Base-by-base conservation (phyloP, 2,329 filamentous ascomycete genomes). In the Stachybotrys echinatus region DNA sequence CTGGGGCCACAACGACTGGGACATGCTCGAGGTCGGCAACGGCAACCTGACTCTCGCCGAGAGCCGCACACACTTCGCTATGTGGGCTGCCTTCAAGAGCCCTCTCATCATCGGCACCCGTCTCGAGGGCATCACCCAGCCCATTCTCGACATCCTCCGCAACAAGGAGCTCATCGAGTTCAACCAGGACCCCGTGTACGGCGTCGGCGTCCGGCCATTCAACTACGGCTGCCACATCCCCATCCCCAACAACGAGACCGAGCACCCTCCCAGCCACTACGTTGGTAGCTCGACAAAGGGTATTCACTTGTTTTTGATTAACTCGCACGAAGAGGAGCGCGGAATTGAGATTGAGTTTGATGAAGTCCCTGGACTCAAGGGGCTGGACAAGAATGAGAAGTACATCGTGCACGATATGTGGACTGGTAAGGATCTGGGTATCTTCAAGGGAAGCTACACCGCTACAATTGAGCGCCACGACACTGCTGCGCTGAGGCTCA, bases 21-120 rank as follows among this genome's bases (percentile, higher is more conserved):
- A 79, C 48, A 77, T 78, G 69, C 67, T 72, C 7, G 74, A 78
- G 56, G 65, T 80, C 6, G 76, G 76, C 20, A 80, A 79, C 55
- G 72, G 69, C 0, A 62, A 73, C 20, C 60, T 79, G 42, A 76
- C 71, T 0, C 37, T 63, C 1, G 68, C 65, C 1, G 75, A 80
- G 63, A 70, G 70, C 27, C 64, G 74, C 18, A 71, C 72, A 3
- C 76, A 80, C 55, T 79, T 79, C 55, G 72, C 73, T 4, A 58
- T 79, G 5, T 80, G 77, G 77, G 73, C 72, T 0, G 67, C 68
- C 1, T 69, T 79, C 64, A 79, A 77, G 58, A 69, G 67, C 5
- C 75, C 76, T 0, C 55, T 80, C 19, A 67, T 80, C 22, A 76
- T 80, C 45, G 74, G 76, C 27, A 70, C 72, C 1, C 57, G 65